These are phyloP conservation scores for Saturnispora kantuleensis DNA, from an alignment of 805 yeast genomes.

Conservation along the genomic window DNA sequence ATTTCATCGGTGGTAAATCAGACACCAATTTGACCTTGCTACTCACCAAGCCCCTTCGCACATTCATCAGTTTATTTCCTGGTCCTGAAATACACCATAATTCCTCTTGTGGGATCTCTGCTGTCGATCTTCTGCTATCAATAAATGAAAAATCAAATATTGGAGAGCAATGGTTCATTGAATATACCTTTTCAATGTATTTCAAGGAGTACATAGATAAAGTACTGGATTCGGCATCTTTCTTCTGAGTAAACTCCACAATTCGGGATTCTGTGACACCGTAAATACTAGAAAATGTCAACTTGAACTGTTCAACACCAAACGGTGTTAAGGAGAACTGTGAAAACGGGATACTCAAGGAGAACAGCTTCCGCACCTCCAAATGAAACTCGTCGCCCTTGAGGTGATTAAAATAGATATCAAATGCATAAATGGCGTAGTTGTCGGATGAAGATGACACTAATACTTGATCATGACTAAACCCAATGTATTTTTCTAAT, in stretches of 20 bases:
- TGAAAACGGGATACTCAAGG: slow-evolving; percentile 16
- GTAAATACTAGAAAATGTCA: slow-evolving; percentile 19
- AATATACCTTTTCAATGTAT: slow-evolving; percentile 15
- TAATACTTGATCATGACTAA: slow-evolving; percentile 22
- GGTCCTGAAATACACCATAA: slow-evolving; percentile 25
- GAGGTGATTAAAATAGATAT: slow-evolving; percentile 16
- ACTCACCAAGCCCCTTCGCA: slow-evolving; percentile 20
- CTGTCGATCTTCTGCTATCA: slow-evolving; percentile 11
- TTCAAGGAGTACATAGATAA: slow-evolving; percentile 13
- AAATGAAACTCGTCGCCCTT: slow-evolving; percentile 14
- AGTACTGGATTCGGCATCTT: slow-evolving; percentile 6
- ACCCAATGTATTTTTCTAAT: slow-evolving; percentile 8
- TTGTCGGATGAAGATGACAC: slow-evolving; percentile 14
- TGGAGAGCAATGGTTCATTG: slow-evolving; percentile 20
- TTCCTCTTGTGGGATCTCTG: slow-evolving; percentile 18
- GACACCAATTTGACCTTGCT: slow-evolving; percentile 11
- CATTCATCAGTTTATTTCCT: slow-evolving; percentile 20
- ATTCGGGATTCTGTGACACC: slow-evolving; percentile 20
- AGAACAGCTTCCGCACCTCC: slow-evolving; percentile 15
- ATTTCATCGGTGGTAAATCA: not conserved
- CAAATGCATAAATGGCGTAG: slow-evolving; percentile 20
- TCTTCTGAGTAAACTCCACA: slow-evolving; percentile 12
- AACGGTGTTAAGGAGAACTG: slow-evolving; percentile 20
- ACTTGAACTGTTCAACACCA: slow-evolving; percentile 9
- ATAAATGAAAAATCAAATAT: slow-evolving; percentile 19